Percentiles rank a stretch among this genome's conserved stretches.
Evolutionary conservation across 352 stramenopile species (phyloP).

Genomic region (Phytophthora pluvialis): DNA sequence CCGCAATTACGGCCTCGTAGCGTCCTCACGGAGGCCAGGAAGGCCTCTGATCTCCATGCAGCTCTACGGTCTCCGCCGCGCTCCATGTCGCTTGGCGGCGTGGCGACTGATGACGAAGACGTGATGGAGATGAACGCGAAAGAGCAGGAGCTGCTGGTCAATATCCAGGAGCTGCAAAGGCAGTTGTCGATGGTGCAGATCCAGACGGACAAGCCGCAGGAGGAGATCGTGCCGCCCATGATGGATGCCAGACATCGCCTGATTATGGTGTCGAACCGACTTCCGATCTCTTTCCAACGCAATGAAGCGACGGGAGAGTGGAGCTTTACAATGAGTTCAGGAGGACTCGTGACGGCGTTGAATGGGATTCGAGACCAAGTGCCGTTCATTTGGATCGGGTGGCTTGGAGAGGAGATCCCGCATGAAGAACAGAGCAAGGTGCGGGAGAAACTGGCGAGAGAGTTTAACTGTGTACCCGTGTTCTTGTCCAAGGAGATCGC

Average conservation of each 20-base stretch:
- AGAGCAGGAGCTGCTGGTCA: slow-evolving; percentile 90
- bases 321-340: slow-evolving; percentile 90
- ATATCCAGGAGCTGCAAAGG: slow-evolving; percentile 92
- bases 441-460: slow-evolving; percentile 77
- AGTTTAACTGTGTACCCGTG: slow-evolving; percentile 91
- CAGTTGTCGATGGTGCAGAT: slow-evolving; percentile 90
- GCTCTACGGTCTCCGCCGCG: slow-evolving; percentile 34
- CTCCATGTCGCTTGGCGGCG: slow-evolving; percentile 24
- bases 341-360: slow-evolving; percentile 88
- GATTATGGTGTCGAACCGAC: slow-evolving; percentile 92
- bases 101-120: slow-evolving; percentile 68
- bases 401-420: slow-evolving; percentile 88
- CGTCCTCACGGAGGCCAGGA: slow-evolving; percentile 5
- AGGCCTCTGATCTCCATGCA: slow-evolving; percentile 8
- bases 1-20: slow-evolving; percentile 16
- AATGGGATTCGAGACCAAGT: slow-evolving; percentile 90
- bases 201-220: slow-evolving; percentile 76
- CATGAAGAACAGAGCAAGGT: slow-evolving; percentile 86
- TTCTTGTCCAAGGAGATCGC: slow-evolving; percentile 91
- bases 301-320: slow-evolving; percentile 87
- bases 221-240: slow-evolving; percentile 73
- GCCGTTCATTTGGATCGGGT: slow-evolving; percentile 93
- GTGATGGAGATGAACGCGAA: slow-evolving; percentile 75
- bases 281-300: slow-evolving; percentile 91
- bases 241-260: slow-evolving; percentile 73